These are phyloP conservation scores for Xerocomus brunneocitrinus DNA, from an alignment of 768 basidiomycete genomes.

Conservation along the genomic window DNA sequence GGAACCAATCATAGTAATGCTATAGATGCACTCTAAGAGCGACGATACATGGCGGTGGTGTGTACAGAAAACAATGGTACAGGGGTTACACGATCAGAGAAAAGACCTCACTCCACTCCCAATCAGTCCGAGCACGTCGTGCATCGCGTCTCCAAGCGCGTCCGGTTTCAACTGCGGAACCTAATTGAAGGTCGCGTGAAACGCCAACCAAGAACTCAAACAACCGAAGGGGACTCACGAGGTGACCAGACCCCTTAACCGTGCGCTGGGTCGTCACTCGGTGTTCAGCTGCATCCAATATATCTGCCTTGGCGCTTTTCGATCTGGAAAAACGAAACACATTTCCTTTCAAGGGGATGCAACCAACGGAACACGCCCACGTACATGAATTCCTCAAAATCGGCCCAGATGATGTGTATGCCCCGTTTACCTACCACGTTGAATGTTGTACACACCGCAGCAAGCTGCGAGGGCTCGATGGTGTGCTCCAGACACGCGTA, in stretches of 20 bases:
- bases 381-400: conserved; percentile 29
- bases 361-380: background rate
- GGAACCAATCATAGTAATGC: background rate
- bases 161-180: conserved; percentile 30
- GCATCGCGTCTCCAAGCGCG: conserved; percentile 20
- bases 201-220: background rate
- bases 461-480: conserved; percentile 21
- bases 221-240: conserved; percentile 14
- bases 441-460: conserved; percentile 14
- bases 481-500: conserved; percentile 26
- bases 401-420: conserved; percentile 29
- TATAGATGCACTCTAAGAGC: background rate
- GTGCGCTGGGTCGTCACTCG: conserved; percentile 18
- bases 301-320: conserved; percentile 22
- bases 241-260: conserved; percentile 27
- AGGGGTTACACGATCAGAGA: conserved; percentile 6
- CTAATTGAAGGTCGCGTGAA: conserved; percentile 7
- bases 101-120: conserved; percentile 7
- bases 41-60: background rate
- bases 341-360: background rate
- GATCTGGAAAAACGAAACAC: conserved; percentile 14
- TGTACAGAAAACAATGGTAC: background rate
- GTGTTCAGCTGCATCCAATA: conserved; percentile 25
- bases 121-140: conserved; percentile 21
- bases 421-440: conserved; percentile 9